Base-by-base conservation (phyloP, 1,284 basidiomycete genomes). In the Exsudoporus floridanus region DNA sequence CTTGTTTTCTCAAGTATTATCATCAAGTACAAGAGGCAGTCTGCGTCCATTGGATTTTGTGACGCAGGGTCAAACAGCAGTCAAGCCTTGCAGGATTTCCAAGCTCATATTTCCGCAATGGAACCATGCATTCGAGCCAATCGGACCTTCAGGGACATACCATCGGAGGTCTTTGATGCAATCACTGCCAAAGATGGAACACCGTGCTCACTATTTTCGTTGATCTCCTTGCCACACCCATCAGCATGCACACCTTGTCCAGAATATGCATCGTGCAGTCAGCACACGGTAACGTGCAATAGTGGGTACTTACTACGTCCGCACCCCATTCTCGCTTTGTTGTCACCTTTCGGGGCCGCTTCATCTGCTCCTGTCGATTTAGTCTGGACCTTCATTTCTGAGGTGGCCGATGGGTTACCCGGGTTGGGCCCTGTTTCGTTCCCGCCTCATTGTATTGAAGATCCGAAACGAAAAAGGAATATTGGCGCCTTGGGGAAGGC, bases 181-280 rank as follows among this genome's bases (percentile, higher is more conserved):
- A 58, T 70, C 53, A 56, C 54, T 47, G 50, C 68, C 25, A 70
- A 76, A 54, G 67, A 66, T 19, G 71, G 73, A 50, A 73, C 70
- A 52, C 66, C 74, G 13, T 84, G 83, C 67, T 78, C 86, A 41
- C 69, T 78, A 44, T 73, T 77, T 27, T 75, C 81, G 7, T 59
- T 88, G 30, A 49, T 84, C 35, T 82, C 83, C 18, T 60, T 87
- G 34, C 80, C 82, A 30, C 79, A 77, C 50, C 86, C 93, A 0
- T 76, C 82, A 30, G 64, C 77, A n/a, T 98, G 94, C 72, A 86
- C 89, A 3, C 82, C 85, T 14, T 98, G 94, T 67, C 95, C 95
- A 12, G 77, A 81, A 44, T 90, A 94, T 69, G 95, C 86, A 3
- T 74, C 74, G 18, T 98, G 94, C 71, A 75, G 74, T 13, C 84